These are phyloP conservation scores for Apiotrichum domesticum DNA, from an alignment of 1,284 basidiomycete species.

Conservation along the genomic window DNA sequence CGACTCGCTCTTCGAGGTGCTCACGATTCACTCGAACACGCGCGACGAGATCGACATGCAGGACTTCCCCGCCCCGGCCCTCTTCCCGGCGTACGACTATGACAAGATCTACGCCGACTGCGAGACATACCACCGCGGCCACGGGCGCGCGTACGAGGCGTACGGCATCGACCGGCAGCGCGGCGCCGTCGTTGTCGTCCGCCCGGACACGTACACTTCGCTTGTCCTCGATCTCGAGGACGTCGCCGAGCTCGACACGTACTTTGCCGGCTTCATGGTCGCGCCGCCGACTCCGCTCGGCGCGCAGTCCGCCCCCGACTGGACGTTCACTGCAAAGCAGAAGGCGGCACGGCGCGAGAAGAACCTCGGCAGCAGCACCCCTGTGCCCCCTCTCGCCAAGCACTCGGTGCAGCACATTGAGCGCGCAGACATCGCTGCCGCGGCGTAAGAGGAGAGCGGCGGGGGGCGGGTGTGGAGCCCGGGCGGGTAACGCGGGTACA, in stretches of 20 bases:
- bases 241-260: neutral
- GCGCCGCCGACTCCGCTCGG: constrained; percentile 2
- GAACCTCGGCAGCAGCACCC: too few relatives aligned
- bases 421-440: too few relatives aligned
- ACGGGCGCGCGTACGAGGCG: constrained; percentile 39
- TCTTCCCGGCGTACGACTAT: constrained; percentile 15
- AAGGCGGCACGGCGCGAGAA: neutral
- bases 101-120: constrained; percentile 34
- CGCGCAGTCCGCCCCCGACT: constrained; percentile 1
- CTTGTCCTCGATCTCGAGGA: constrained; percentile 18
- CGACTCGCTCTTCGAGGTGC: constrained; percentile 16
- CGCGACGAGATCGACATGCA: constrained; percentile 16
- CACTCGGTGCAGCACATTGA: too few relatives aligned
- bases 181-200: constrained; percentile 38
- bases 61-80: constrained; percentile 9
- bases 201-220: constrained; percentile 37
- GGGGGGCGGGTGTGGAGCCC: too few relatives aligned
- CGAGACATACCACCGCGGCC: constrained; percentile 30
- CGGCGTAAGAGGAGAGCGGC: too few relatives aligned
- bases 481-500: too few relatives aligned
- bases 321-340: constrained; percentile 2
- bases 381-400: too few relatives aligned
- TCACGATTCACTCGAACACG: constrained; percentile 14
- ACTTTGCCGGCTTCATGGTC: constrained; percentile 3
- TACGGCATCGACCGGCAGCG: constrained; percentile 38